Evolutionary conservation across 106 monocot genomes (phyloP), one percentile per base, ranked within the genome.

Genomic region (Allium fistulosum): DNA sequence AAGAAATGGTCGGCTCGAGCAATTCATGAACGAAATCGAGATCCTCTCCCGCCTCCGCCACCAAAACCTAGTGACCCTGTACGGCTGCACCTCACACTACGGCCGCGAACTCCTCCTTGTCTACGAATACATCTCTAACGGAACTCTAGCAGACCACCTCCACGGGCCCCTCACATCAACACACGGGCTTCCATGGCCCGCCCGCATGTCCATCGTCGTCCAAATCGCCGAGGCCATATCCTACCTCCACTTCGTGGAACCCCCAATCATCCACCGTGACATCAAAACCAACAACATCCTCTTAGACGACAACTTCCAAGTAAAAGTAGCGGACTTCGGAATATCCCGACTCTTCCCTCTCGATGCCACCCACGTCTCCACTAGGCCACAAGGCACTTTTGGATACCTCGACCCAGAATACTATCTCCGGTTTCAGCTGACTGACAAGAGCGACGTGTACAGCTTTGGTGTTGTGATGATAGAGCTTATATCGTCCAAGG

Each of bases 401-500:
- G 77, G 77, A 6, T 78, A 78, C 9, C 50, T 78, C 7, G 77
- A 78, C 59, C 77, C 77, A 0, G 71, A 72, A 53, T 78, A 78
- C 72, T 66, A 67, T 51, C 65, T 26, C 11, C 72, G 64, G 66
- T 78, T 51, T 66, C 77, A 71, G 18, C 58, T 78, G 6, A 78
- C 77, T 0, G 77, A 78, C 27, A 78, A 61, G 66, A 78, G 77
- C 16, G 77, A 78, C 48, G 77, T 78, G 3, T 78, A 78, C 11
- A 78, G 77, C 27, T 78, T 72, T 4, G 77, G 77, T 1, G 77
- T 78, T 15, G 77, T 78, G 9, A 15, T 78, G 60, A 18, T 72
- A 7, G 78, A 78, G 62, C 72, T 78, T 10, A 78, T 78, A 62
- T 78, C 78, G n/a, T 78, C 78, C 2, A 72, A 67, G 61, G 72